phyloP scores from a whole-genome alignment of 441 rosid species.

The Isatis lusitanica region DNA sequence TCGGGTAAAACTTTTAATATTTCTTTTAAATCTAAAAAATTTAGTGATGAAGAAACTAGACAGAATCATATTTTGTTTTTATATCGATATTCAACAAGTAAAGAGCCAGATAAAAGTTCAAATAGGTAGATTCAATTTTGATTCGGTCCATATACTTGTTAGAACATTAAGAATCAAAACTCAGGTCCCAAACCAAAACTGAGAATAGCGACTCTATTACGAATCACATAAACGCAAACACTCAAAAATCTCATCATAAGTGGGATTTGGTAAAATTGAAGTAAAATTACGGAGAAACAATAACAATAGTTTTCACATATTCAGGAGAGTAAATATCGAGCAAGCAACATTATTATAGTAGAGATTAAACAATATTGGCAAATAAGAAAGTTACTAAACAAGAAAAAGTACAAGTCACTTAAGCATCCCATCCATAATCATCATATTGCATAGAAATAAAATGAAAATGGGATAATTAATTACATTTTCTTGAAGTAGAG shows the following conservation, averaged over 20 bases:
- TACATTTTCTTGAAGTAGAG: background rate
- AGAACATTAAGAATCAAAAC: background rate
- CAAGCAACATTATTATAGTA: background rate
- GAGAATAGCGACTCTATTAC: background rate
- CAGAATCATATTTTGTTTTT: background rate
- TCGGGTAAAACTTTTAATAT: background rate
- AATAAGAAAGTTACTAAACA: background rate
- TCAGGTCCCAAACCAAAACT: background rate
- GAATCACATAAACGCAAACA: background rate
- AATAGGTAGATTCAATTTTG: background rate
- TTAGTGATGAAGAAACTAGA: background rate
- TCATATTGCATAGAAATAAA: background rate
- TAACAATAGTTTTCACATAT: background rate
- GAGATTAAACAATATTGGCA: background rate
- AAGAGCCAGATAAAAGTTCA: too few relatives aligned
- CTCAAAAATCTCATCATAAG: background rate
- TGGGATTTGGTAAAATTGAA: background rate
- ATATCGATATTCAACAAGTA: too few relatives aligned
- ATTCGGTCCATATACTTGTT: background rate
- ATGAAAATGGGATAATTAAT: background rate
- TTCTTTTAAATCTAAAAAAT: background rate
- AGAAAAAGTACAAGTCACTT: background rate
- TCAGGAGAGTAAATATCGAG: background rate
- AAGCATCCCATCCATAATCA: slow-evolving; percentile 1
- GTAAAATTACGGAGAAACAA: background rate